Conservation (phyloP, 179 eudicot species). For the Camellia oleifera region DNA sequence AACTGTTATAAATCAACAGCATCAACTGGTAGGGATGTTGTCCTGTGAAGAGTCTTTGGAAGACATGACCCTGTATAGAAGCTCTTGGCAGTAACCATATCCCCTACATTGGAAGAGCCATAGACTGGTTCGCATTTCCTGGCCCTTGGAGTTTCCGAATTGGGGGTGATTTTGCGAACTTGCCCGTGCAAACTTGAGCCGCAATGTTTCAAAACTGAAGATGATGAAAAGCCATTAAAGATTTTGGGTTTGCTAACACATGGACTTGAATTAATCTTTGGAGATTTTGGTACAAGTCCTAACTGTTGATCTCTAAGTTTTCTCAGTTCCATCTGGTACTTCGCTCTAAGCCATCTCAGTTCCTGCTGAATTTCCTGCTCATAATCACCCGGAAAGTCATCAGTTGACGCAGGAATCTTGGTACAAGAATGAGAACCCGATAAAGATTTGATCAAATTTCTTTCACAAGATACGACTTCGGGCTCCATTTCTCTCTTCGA, state of each 20-base stretch:
- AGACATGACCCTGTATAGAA: slow-evolving; percentile 28
- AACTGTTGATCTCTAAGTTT: slow-evolving; percentile 37
- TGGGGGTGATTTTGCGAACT: slow-evolving; percentile 33
- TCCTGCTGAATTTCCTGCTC: slow-evolving; percentile 40
- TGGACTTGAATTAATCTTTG: slow-evolving; percentile 10
- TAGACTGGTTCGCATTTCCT: slow-evolving; percentile 34
- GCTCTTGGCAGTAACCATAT: slow-evolving; percentile 23
- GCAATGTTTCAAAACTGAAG: slow-evolving; percentile 10
- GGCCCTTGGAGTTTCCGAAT: slow-evolving; percentile 31
- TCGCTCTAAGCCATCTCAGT: slow-evolving; percentile 55
- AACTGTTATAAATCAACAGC: slow-evolving; percentile 39
- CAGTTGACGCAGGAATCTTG: slow-evolving; percentile 7
- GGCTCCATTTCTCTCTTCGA: not conserved
- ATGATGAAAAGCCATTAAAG: not conserved
- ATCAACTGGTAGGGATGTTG: slow-evolving; percentile 59
- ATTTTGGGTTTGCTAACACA: not conserved
- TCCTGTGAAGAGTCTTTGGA: slow-evolving; percentile 41
- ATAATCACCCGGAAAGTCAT: slow-evolving; percentile 17
- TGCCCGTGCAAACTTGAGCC: not conserved
- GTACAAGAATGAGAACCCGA: not conserved
- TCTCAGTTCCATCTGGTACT: slow-evolving; percentile 37
- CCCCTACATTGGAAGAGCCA: slow-evolving; percentile 11
- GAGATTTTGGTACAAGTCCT: slow-evolving; percentile 15
- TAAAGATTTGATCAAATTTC: not conserved
- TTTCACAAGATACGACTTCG: not conserved